Conservation (phyloP, 2,329 filamentous ascomycete species). For the Diatrype stigma region DNA sequence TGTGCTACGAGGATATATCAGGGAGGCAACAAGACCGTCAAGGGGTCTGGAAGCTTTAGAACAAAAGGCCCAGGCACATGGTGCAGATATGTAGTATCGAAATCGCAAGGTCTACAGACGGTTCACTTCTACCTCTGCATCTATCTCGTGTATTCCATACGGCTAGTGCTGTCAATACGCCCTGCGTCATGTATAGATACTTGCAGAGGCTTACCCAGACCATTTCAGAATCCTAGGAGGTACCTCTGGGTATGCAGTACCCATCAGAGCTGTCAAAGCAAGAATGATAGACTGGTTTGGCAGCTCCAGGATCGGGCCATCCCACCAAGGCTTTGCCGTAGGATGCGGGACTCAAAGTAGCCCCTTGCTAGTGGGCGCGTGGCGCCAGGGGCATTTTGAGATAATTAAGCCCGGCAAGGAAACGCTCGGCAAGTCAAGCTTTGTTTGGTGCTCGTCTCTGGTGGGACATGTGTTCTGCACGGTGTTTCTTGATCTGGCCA, state of each 20-base stretch:
- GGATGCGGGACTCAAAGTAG: neutral
- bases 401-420: neutral
- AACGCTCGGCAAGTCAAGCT: neutral
- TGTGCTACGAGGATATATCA: neutral
- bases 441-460: too few relatives aligned
- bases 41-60: neutral
- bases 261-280: too few relatives aligned
- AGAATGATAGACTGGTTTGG: too few relatives aligned
- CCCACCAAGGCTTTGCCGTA: neutral
- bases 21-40: too few relatives aligned
- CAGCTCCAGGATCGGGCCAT: neutral
- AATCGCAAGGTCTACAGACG: neutral
- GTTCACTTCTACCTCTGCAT: neutral
- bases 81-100: neutral
- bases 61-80: neutral
- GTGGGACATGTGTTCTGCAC: too few relatives aligned
- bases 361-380: neutral
- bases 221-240: neutral
- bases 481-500: too few relatives aligned
- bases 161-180: neutral
- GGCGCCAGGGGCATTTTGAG: neutral
- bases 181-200: neutral
- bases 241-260: neutral
- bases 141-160: neutral
- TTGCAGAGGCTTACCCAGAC: neutral